Percentiles rank a stretch among this genome's conserved stretches.
phyloP scores from a whole-genome alignment of 2,329 filamentous ascomycete genomes.

The Trichoderma arundinaceum region DNA sequence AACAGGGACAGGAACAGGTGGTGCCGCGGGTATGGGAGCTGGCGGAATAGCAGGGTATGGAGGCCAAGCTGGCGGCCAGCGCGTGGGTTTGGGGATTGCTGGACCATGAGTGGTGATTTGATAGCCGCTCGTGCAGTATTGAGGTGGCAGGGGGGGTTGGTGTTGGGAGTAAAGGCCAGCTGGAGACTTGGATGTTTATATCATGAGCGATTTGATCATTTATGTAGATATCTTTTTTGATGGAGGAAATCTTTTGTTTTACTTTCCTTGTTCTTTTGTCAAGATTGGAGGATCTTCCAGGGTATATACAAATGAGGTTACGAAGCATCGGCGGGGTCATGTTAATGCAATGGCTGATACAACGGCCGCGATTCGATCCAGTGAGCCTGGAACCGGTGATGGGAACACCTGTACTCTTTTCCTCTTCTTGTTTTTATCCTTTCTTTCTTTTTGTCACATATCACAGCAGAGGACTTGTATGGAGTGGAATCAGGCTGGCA shows the following conservation, averaged over 20 bases:
- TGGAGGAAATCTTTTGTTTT: conserved; percentile 27
- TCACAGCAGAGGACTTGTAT: not conserved
- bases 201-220: conserved; percentile 29
- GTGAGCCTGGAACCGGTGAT: conserved; percentile 2
- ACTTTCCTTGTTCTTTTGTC: conserved; percentile 13
- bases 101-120: conserved; percentile 44
- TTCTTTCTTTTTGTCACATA: not conserved
- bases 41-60: conserved; percentile 34
- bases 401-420: not conserved
- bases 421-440: not conserved
- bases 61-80: conserved; percentile 40
- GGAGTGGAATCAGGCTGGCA: not conserved
- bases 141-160: not conserved
- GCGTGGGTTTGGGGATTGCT: conserved; percentile 61
- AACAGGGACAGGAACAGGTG: conserved; percentile 52
- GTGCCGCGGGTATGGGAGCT: conserved; percentile 33
- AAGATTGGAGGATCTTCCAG: conserved; percentile 27
- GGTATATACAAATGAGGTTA: conserved; percentile 29
- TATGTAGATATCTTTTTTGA: conserved; percentile 29
- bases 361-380: conserved; percentile 15
- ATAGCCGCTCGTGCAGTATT: not conserved
- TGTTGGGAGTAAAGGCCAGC: not conserved
- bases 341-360: conserved; percentile 24
- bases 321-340: conserved; percentile 9
- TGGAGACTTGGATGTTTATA: conserved; percentile 22